These are phyloP conservation scores for Aspergillus nidulans DNA, from an alignment of 495 filamentous ascomycete genomes.

Conservation along the genomic window DNA sequence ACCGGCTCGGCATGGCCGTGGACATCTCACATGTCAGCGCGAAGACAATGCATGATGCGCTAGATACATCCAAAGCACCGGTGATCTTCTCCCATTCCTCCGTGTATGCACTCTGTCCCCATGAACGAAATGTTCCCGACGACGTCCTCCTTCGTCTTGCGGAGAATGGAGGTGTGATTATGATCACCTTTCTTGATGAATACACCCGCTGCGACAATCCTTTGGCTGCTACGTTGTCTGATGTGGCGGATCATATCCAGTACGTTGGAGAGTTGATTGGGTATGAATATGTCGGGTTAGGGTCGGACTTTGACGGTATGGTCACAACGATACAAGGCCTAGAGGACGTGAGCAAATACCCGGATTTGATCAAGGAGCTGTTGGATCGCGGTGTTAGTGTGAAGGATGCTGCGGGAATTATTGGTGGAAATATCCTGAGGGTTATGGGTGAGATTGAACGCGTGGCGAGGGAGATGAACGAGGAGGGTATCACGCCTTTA, in stretches of 20 bases:
- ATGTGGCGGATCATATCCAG: conserved; percentile 66
- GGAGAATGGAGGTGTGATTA: conserved; percentile 51
- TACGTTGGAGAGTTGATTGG: conserved; percentile 54
- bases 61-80: conserved; percentile 46
- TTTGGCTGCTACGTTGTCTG: conserved; percentile 65
- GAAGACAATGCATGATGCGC: conserved; percentile 53
- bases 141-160: conserved; percentile 53
- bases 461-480: conserved; percentile 59
- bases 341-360: conserved; percentile 80
- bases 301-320: conserved; percentile 64
- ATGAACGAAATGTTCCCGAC: conserved; percentile 58
- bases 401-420: conserved; percentile 60
- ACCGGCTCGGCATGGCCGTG: conserved; percentile 48
- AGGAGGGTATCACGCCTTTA: conserved; percentile 51
- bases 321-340: conserved; percentile 42
- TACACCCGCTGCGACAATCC: conserved; percentile 58
- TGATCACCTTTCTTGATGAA: conserved; percentile 63
- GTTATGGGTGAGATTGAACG: conserved; percentile 72
- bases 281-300: conserved; percentile 57
- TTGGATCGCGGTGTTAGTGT: conserved; percentile 64
- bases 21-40: conserved; percentile 53
- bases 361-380: conserved; percentile 71
- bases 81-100: conserved; percentile 58
- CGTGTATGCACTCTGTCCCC: conserved; percentile 48
- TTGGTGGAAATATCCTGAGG: conserved; percentile 68